Base-by-base conservation (phyloP, 345 rosid genomes). In the Erucastrum elatum region DNA sequence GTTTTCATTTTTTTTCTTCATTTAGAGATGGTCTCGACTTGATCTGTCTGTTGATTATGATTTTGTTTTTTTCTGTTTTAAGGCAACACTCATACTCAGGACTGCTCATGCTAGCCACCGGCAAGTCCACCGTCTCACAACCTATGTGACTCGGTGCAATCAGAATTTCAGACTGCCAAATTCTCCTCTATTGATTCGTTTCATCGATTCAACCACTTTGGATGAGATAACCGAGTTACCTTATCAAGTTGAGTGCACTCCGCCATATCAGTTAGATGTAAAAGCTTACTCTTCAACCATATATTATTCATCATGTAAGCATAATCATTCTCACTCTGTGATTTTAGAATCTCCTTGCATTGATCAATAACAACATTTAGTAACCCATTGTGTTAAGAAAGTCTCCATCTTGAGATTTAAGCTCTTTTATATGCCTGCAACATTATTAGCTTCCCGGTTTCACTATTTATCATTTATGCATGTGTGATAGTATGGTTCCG, bases 401-500 rank as follows among this genome's bases (percentile, higher is more conserved):
- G 53, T 46, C 53, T 46, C 15, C n/a, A 12, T 12, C 46, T 46
- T 46, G 53, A 46, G 15, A 12, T 46, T 9, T 41, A 41, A 4
- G n/a, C 56, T 12, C 63, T 72, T 64, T 33, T 70, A 61, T 70
- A 15, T 33, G 26, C 6, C 41, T n/a, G 72, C 17, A 49, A 49
- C 56, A 49, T 6, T 49, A 49, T 49, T 49, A 49, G 17, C 56
- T 13, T 46, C 51, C 49, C 11, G n/a, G 51, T 44, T 44, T 44
- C 51, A 44, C n/a, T 12, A 9, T 41, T 41, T 4, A 9, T 41
- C 53, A 46, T 13, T 4, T 11, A 56, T 56, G 66, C 21, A 66
- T 75, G 12, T 49, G 17, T 49, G 56, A 65, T 66, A 76, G 62
- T 66, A 96, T 98, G 98, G 90, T 91, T 7, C 99, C 99, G 0